Evolutionary conservation across 345 rosid genomes (phyloP).

Genomic region (Eucalyptus tenuipes): DNA sequence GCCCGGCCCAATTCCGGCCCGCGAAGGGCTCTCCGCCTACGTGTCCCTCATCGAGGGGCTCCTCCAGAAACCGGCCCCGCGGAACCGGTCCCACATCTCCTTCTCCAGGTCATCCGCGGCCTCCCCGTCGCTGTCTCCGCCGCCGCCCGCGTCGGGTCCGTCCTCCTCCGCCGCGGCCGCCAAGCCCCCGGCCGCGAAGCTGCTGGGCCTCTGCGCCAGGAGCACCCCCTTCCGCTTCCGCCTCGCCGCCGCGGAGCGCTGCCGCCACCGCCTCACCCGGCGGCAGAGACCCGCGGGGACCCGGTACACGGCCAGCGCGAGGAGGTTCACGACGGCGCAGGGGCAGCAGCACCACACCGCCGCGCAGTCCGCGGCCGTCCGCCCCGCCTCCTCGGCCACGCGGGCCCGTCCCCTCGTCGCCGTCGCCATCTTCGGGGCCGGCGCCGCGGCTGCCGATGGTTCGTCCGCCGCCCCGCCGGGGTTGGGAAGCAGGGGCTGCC

Average conservation of each 20-base stretch:
- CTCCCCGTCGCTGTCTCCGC: neutral
- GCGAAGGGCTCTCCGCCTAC: neutral
- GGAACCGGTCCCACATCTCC: conserved; percentile 35
- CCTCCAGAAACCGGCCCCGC: conserved; percentile 42
- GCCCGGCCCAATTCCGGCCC: neutral
- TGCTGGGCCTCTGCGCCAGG: conserved; percentile 1
- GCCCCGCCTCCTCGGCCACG: conserved; percentile 48
- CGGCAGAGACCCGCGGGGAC: conserved; percentile 54
- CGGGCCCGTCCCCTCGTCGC: neutral
- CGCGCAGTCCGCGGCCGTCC: conserved; percentile 59
- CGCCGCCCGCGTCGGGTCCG: neutral
- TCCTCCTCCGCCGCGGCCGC: neutral
- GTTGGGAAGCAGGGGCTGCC: neutral
- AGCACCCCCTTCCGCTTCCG: conserved; percentile 5
- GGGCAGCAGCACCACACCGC: conserved; percentile 73
- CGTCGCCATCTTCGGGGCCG: neutral
- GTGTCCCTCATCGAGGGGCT: conserved; percentile 13
- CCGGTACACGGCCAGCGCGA: conserved; percentile 44
- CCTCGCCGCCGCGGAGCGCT: conserved; percentile 8
- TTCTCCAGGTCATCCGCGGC: conserved; percentile 13
- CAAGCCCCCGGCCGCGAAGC: neutral
- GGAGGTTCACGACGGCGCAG: conserved; percentile 39
- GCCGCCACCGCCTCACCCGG: conserved; percentile 31
- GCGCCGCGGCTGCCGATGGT: neutral
- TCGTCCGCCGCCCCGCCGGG: neutral